Percentiles rank a stretch among this genome's conserved stretches.
phyloP scores from a whole-genome alignment of 139 green algal species.

The Coelastrella sp. region DNA sequence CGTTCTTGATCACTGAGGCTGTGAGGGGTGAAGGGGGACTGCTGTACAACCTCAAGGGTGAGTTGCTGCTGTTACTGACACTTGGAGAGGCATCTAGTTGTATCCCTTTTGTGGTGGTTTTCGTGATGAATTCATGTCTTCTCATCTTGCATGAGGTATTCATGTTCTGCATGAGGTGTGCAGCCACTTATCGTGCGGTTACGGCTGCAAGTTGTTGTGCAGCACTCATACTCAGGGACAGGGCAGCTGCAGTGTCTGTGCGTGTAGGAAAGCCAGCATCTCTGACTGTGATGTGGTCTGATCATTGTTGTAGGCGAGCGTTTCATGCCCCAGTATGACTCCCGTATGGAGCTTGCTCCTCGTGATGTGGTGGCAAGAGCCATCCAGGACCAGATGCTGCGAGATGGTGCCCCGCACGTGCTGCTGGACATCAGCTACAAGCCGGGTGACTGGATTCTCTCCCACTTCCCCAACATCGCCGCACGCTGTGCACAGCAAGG shows the following conservation, averaged over 20 bases:
- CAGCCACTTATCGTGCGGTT: too few relatives aligned
- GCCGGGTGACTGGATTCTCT: conserved; percentile 73
- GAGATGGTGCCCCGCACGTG: conserved; percentile 81
- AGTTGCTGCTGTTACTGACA: neutral
- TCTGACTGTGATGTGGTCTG: too few relatives aligned
- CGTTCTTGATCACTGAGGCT: conserved; percentile 98
- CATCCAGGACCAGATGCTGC: conserved; percentile 92
- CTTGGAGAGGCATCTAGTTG: too few relatives aligned
- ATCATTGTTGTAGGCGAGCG: conserved; percentile 78
- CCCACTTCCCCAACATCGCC: conserved; percentile 97
- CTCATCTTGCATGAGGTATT: too few relatives aligned
- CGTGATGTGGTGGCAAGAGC: conserved; percentile 95
- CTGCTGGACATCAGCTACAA: conserved; percentile 95
- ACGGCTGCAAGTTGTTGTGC: too few relatives aligned
- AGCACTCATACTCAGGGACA: neutral
- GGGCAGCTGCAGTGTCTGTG: too few relatives aligned
- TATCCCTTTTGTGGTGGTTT: too few relatives aligned
- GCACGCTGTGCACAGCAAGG: conserved; percentile 78
- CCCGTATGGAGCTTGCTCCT: conserved; percentile 93
- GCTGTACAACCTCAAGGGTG: conserved; percentile 87
- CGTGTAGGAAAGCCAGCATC: too few relatives aligned
- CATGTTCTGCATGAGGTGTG: too few relatives aligned
- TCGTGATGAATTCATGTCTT: too few relatives aligned
- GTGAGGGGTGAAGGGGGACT: conserved; percentile 94
- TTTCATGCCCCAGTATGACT: conserved; percentile 97